Percentiles rank a stretch among this genome's conserved stretches.
Conservation (phyloP, 352 stramenopile genomes). For the Pythium phragmitis region DNA sequence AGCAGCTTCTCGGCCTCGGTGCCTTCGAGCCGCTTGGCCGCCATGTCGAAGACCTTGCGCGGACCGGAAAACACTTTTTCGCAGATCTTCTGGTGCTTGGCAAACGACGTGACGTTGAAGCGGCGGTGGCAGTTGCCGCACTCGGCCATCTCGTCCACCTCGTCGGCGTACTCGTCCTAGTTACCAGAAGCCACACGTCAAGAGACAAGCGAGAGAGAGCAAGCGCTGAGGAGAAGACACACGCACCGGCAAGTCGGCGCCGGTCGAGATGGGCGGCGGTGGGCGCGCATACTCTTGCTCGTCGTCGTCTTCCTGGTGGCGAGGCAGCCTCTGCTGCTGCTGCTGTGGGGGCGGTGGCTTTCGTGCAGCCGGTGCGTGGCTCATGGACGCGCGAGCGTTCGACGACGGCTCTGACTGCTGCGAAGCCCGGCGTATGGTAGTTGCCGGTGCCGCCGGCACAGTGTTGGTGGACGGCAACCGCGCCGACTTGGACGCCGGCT, state of each 20-base stretch:
- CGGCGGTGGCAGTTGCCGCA: conserved; percentile 81
- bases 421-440: conserved; percentile 2
- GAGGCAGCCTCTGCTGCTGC: conserved; percentile 19
- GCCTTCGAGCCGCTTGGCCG: conserved; percentile 65
- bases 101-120: conserved; percentile 73
- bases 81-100: conserved; percentile 85
- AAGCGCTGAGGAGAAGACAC: neutral
- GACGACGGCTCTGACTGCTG: neutral
- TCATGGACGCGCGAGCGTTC: conserved; percentile 6
- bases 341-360: conserved; percentile 5
- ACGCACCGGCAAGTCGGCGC: conserved; percentile 30
- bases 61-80: conserved; percentile 85
- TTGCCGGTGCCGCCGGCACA: conserved; percentile 2
- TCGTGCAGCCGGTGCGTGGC: neutral
- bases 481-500: conserved; percentile 27
- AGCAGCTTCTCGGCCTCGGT: conserved; percentile 73
- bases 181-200: neutral
- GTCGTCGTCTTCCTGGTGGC: conserved; percentile 33
- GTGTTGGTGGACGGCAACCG: conserved; percentile 9
- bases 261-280: conserved; percentile 42
- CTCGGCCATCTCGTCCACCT: conserved; percentile 56
- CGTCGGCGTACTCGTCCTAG: conserved; percentile 56
- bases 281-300: conserved; percentile 31
- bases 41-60: conserved; percentile 88
- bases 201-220: neutral